Percentiles rank a stretch among this genome's conserved stretches.
Evolutionary conservation across 495 filamentous ascomycete genomes (phyloP).

Genomic region (Schizothecium vesticola): DNA sequence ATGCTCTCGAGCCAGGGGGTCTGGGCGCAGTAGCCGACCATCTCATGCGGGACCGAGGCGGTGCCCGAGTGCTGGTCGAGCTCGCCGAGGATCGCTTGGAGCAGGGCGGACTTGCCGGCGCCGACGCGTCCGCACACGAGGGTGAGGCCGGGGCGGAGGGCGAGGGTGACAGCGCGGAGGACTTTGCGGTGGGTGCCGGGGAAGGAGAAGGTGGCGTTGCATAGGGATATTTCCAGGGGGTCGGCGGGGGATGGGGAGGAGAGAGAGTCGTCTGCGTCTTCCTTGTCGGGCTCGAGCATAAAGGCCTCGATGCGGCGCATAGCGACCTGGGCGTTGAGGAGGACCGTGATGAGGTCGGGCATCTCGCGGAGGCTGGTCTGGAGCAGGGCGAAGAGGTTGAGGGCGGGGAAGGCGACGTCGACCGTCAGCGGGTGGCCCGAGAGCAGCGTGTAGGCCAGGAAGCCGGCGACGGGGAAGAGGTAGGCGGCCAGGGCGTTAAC

Average conservation of each 20-base stretch:
- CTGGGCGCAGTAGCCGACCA: conserved; percentile 77
- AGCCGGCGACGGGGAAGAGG: conserved; percentile 70
- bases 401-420: conserved; percentile 75
- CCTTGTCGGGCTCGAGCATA: conserved; percentile 78
- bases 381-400: conserved; percentile 71
- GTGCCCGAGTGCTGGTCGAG: conserved; percentile 61
- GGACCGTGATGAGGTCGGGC: conserved; percentile 60
- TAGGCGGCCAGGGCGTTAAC: conserved; percentile 60
- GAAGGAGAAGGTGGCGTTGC: conserved; percentile 70
- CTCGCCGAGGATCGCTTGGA: conserved; percentile 75
- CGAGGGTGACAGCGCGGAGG: conserved; percentile 55
- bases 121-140: conserved; percentile 64
- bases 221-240: conserved; percentile 44
- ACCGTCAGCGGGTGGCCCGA: conserved; percentile 60
- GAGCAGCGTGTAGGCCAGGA: conserved; percentile 70
- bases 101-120: conserved; percentile 71
- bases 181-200: conserved; percentile 58
- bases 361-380: conserved; percentile 64
- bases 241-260: conserved; percentile 11
- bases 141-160: conserved; percentile 60
- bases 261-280: conserved; percentile 31
- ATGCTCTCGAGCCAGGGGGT: conserved; percentile 89
- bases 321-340: conserved; percentile 70
- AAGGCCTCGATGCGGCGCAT: conserved; percentile 75
- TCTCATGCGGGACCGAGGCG: conserved; percentile 55